Conservation (phyloP, 371 early-diverging fungal species). For the Syncephalis plumigaleata region DNA sequence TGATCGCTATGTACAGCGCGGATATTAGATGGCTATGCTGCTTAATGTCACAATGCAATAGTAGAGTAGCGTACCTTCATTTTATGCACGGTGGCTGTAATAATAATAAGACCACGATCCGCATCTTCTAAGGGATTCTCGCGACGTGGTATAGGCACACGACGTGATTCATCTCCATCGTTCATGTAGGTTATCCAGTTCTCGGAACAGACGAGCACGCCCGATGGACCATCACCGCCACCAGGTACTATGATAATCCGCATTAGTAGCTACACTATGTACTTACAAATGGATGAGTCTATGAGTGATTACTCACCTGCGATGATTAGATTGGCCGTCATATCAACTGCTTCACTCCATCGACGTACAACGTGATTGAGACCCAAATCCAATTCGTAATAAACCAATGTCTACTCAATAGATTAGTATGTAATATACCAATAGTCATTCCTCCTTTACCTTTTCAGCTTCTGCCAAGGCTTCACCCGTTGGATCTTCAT, state of each 20-base stretch:
- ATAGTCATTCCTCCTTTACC: constrained; percentile 6
- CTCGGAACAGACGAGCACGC: constrained; percentile 89
- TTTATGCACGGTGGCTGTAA: constrained; percentile 70
- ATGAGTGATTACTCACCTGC: too few species aligned
- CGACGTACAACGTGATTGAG: constrained; percentile 93
- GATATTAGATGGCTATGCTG: constrained; percentile 23
- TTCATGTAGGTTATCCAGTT: constrained; percentile 77
- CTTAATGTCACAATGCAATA: too few species aligned
- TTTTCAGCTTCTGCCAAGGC: constrained; percentile 59
- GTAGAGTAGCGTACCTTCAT: too few species aligned
- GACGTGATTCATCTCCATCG: constrained; percentile 40
- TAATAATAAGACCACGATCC: constrained; percentile 54
- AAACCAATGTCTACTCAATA: constrained; percentile 41
- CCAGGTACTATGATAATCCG: constrained; percentile 46
- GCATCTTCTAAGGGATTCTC: constrained; percentile 46
- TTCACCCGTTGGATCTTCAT: constrained; percentile 62
- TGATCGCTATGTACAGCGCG: constrained; percentile 48
- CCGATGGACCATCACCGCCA: constrained; percentile 89
- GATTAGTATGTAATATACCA: too few species aligned
- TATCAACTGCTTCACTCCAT: constrained; percentile 75
- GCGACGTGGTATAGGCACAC: constrained; percentile 76
- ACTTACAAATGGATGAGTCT: too few species aligned
- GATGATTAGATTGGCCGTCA: constrained; percentile 60
- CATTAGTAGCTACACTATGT: too few species aligned
- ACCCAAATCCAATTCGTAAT: constrained; percentile 94